These are phyloP conservation scores for Urtica urens DNA, from an alignment of 306 rosid genomes.

Conservation along the genomic window DNA sequence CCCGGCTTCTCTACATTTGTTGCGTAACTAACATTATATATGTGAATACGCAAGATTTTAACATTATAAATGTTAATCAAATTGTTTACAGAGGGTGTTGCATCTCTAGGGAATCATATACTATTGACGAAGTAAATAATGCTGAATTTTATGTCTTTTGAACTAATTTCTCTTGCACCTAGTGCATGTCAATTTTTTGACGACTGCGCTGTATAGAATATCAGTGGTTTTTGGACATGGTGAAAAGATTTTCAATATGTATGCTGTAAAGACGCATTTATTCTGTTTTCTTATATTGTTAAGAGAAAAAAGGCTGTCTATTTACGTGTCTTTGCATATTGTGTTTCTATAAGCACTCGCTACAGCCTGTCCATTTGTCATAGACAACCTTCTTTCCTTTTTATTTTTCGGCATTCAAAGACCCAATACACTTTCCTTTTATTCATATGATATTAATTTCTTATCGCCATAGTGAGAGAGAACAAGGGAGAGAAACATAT, in stretches of 20 bases:
- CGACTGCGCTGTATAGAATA: background rate
- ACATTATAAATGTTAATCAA: too few relatives aligned
- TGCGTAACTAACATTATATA: too few relatives aligned
- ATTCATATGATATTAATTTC: too few relatives aligned
- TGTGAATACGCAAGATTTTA: too few relatives aligned
- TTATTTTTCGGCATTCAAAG: background rate
- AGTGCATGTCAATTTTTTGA: background rate
- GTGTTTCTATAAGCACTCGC: constrained; percentile 4
- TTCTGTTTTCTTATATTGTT: constrained; percentile 13
- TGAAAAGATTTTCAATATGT: background rate
- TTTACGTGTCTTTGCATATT: background rate
- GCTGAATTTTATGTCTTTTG: background rate
- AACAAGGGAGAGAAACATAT: background rate
- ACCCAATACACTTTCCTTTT: too few relatives aligned
- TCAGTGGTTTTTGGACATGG: background rate
- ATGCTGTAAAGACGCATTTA: background rate
- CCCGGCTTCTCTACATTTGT: too few relatives aligned
- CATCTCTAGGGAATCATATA: background rate
- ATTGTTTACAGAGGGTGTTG: background rate
- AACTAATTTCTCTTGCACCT: background rate
- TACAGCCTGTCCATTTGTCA: constrained; percentile 2
- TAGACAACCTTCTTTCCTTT: constrained; percentile 13
- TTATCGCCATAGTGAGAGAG: too few relatives aligned
- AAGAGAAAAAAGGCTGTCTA: constrained; percentile 9
- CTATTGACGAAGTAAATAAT: background rate